Evolutionary conservation across 495 filamentous ascomycete species (phyloP).

Genomic region (Neurospora pannonica): DNA sequence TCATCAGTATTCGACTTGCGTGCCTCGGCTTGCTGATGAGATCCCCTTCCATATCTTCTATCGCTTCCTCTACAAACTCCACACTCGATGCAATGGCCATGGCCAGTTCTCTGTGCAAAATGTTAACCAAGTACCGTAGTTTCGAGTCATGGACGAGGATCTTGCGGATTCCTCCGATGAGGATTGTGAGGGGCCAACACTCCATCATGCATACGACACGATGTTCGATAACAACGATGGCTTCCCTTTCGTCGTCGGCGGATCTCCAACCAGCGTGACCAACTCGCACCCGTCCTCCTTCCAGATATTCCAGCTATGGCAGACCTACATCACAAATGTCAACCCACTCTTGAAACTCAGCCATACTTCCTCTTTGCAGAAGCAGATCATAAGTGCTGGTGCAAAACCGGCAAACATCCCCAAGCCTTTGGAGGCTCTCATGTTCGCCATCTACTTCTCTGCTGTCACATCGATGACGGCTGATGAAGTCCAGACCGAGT

Average conservation of each 20-base stretch:
- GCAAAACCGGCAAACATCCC: slow-evolving; percentile 38
- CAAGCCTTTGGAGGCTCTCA: slow-evolving; percentile 40
- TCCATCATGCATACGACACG: slow-evolving; percentile 44
- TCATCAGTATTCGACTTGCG: neutral
- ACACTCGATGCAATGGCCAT: neutral
- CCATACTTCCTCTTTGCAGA: slow-evolving; percentile 54
- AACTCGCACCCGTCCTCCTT: slow-evolving; percentile 54
- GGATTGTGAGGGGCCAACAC: slow-evolving; percentile 44
- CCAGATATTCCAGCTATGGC: slow-evolving; percentile 68
- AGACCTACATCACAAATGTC: slow-evolving; percentile 58
- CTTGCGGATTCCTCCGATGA: slow-evolving; percentile 52
- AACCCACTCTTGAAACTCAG: slow-evolving; percentile 62
- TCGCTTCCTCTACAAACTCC: neutral
- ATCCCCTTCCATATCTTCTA: neutral
- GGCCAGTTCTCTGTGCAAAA: neutral
- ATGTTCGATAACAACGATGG: slow-evolving; percentile 44
- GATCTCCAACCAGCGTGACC: slow-evolving; percentile 34
- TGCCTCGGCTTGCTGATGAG: neutral
- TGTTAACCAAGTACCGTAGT: slow-evolving; percentile 21
- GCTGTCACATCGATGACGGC: slow-evolving; percentile 43
- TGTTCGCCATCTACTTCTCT: slow-evolving; percentile 50
- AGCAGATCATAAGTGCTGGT: slow-evolving; percentile 40
- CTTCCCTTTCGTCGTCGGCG: slow-evolving; percentile 52
- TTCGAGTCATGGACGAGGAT: slow-evolving; percentile 28
- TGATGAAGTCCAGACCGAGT: slow-evolving; percentile 39